A percentile compares a stretch with the other conserved stretches of the same genome.
phyloP scores from a whole-genome alignment of 148 eudicot genomes.

The Fallopia convolvulus region DNA sequence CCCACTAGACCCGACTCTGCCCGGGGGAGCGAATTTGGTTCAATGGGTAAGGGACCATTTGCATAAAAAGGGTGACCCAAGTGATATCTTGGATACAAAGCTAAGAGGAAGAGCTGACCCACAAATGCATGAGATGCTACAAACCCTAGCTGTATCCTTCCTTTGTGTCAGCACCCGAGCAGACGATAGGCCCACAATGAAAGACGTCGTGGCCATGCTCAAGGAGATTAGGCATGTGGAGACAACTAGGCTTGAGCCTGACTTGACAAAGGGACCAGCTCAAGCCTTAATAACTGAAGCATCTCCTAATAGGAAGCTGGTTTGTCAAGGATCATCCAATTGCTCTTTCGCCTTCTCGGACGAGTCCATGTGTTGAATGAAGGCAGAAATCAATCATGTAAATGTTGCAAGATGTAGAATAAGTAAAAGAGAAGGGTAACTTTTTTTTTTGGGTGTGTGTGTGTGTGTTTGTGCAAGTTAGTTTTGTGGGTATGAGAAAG shows the following conservation, averaged over 20 bases:
- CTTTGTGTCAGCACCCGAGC: conserved; percentile 67
- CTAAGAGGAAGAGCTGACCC: conserved; percentile 90
- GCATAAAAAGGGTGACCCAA: conserved; percentile 55
- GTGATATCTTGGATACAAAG: conserved; percentile 72
- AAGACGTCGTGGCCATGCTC: conserved; percentile 93
- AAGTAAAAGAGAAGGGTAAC: conserved; percentile 7
- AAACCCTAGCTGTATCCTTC: conserved; percentile 77
- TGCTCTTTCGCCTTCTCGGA: conserved; percentile 90
- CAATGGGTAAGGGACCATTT: conserved; percentile 87
- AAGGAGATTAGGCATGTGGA: conserved; percentile 72
- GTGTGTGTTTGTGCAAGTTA: neutral
- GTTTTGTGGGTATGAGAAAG: neutral
- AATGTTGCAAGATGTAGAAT: conserved; percentile 19
- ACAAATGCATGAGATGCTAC: conserved; percentile 89
- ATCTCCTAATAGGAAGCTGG: conserved; percentile 38
- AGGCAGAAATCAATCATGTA: conserved; percentile 7
- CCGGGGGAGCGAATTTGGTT: conserved; percentile 76
- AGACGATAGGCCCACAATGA: conserved; percentile 85
- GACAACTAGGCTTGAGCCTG: conserved; percentile 35
- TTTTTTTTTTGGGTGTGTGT: neutral
- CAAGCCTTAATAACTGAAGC: conserved; percentile 15
- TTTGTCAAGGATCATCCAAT: conserved; percentile 67
- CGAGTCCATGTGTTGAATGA: conserved; percentile 43
- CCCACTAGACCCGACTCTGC: conserved; percentile 85
- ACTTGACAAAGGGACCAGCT: conserved; percentile 36